Evolutionary conservation across 768 basidiomycete species (phyloP).

Genomic region (Pleurotus sapidus): DNA sequence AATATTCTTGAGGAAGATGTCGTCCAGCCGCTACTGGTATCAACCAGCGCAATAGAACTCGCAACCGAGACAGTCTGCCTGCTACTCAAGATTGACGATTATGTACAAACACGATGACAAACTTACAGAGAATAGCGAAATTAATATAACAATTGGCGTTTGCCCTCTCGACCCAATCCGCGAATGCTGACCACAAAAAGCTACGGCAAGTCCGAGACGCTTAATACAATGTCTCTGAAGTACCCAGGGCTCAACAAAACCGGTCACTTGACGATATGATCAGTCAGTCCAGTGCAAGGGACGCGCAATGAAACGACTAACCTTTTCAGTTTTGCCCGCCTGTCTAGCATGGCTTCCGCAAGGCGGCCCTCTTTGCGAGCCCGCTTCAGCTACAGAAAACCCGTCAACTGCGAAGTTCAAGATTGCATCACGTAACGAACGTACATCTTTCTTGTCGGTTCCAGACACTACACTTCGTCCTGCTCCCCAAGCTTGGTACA

Average conservation of each 20-base stretch:
- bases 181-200: no score
- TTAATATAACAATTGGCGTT: not conserved
- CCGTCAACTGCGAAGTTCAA: not conserved
- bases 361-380: slow-evolving; percentile 80
- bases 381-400: slow-evolving; percentile 57
- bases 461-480: slow-evolving; percentile 67
- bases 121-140: slow-evolving; percentile 2
- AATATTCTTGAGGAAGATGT: slow-evolving; percentile 98
- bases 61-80: slow-evolving; percentile 98
- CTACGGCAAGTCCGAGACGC: not conserved
- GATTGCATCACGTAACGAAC: slow-evolving; percentile 14
- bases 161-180: no score
- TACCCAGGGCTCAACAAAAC: slow-evolving; percentile 37
- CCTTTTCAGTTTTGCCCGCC: slow-evolving; percentile 85
- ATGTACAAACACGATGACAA: slow-evolving; percentile 70
- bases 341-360: slow-evolving; percentile 76
- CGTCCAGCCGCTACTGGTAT: slow-evolving; percentile 91
- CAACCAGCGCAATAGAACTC: slow-evolving; percentile 93
- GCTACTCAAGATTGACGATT: slow-evolving; percentile 94
- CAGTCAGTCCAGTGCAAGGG: no score
- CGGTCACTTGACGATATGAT: slow-evolving; percentile 35
- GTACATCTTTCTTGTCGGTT: slow-evolving; percentile 72
- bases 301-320: slow-evolving; percentile 19
- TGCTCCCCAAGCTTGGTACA: slow-evolving; percentile 85
- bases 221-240: no score